Conservation (phyloP, 2,329 filamentous ascomycete species). For the Allantophomopsis lycopodina region DNA sequence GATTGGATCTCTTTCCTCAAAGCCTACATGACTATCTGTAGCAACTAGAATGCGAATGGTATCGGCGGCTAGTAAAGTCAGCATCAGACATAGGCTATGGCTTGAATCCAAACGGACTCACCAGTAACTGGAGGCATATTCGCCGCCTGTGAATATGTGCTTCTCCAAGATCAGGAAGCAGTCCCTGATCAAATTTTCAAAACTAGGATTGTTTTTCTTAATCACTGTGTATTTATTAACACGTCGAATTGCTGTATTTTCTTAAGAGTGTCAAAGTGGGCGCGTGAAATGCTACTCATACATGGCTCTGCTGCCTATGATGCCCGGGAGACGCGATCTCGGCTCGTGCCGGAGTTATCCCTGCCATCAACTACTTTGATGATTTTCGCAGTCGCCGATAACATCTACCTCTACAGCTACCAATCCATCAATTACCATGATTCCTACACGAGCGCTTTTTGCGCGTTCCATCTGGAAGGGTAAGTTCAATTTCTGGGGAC, state of each 20-base stretch:
- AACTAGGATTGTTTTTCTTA: too few relatives aligned
- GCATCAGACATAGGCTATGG: too few relatives aligned
- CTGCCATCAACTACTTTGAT: not conserved
- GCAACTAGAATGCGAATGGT: slow-evolving; percentile 90
- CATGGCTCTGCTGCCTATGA: not conserved
- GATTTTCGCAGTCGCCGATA: slow-evolving; percentile 1
- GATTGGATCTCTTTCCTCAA: slow-evolving; percentile 81
- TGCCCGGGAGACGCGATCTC: slow-evolving; percentile 5
- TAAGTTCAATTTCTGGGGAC: slow-evolving; percentile 17
- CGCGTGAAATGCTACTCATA: too few relatives aligned
- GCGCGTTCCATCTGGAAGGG: slow-evolving; percentile 66
- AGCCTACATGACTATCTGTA: slow-evolving; percentile 97
- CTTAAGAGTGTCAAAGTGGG: too few relatives aligned
- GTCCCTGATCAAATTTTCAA: not conserved
- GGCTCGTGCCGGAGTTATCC: slow-evolving; percentile 1
- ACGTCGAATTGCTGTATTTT: too few relatives aligned
- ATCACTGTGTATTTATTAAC: too few relatives aligned
- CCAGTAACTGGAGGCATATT: not conserved
- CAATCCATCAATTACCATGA: slow-evolving; percentile 29
- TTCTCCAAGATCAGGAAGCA: not conserved
- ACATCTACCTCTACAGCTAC: not conserved
- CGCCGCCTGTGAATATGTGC: slow-evolving; percentile 1
- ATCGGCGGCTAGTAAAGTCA: slow-evolving; percentile 35
- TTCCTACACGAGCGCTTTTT: slow-evolving; percentile 40
- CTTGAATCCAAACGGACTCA: too few relatives aligned